phyloP scores from a whole-genome alignment of 78 protist genomes.

The Chrysochromulina tobinii region DNA sequence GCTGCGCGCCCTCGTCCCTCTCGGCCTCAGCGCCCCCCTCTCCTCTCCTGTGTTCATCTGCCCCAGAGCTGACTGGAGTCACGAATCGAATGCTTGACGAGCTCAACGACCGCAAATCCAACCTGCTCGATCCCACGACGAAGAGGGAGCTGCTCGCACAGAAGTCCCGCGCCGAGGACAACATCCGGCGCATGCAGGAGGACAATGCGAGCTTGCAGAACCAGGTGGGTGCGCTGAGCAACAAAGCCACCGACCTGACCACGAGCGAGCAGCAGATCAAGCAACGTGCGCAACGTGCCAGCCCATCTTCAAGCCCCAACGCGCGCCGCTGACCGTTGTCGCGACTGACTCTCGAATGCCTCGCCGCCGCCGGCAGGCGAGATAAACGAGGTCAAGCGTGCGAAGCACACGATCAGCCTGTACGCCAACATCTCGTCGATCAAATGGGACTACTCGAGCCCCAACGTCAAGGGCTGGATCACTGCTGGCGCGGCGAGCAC shows the following conservation, averaged over 20 bases:
- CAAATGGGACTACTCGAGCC: neutral
- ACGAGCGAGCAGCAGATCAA: neutral
- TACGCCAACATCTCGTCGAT: constrained; percentile 17
- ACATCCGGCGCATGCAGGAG: neutral
- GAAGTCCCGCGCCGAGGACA: neutral
- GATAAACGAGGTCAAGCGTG: no score
- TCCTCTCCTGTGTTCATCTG: no score
- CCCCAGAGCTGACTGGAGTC: no score
- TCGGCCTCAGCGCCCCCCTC: no score
- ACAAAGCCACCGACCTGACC: no score
- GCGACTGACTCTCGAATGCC: neutral
- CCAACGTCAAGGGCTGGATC: neutral
- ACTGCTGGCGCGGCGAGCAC: neutral
- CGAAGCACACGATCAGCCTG: neutral
- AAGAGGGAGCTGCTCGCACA: neutral
- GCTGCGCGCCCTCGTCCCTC: no score
- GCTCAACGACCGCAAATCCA: no score
- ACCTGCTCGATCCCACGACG: no score
- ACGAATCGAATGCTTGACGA: no score
- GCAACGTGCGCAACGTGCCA: neutral
- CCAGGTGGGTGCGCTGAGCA: neutral
- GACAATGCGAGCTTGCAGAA: neutral
- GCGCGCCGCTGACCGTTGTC: neutral
- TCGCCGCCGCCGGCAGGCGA: neutral
- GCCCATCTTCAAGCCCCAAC: neutral